phyloP scores from a whole-genome alignment of 2,329 filamentous ascomycete genomes.

The Fusarium mexicanum region DNA sequence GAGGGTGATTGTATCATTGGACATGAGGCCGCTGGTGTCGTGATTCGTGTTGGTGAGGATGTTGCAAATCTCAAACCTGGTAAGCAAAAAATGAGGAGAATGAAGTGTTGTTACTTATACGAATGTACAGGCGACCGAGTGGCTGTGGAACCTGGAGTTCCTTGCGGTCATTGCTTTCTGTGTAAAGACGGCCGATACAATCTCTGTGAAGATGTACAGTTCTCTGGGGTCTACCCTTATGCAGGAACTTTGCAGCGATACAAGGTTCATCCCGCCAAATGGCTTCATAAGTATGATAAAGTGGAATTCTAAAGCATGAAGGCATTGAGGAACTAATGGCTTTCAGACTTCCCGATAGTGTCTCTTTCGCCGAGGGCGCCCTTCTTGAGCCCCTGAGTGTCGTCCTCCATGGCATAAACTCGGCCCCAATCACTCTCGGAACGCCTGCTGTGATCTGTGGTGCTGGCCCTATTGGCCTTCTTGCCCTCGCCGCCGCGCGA shows the following conservation, averaged over 20 bases:
- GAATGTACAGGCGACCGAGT: constrained; percentile 65
- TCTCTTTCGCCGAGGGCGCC: constrained; percentile 68
- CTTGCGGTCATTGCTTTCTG: constrained; percentile 68
- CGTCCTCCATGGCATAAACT: constrained; percentile 68
- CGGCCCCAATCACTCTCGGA: constrained; percentile 63
- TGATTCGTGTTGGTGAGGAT: constrained; percentile 65
- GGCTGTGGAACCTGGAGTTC: constrained; percentile 72
- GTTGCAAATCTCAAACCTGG: constrained; percentile 61
- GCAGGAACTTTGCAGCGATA: constrained; percentile 69
- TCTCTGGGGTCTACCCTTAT: constrained; percentile 70
- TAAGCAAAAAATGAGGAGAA: constrained; percentile 22
- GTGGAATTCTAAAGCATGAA: neutral
- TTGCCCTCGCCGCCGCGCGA: constrained; percentile 65
- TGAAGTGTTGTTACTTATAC: neutral
- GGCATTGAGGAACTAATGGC: constrained; percentile 1
- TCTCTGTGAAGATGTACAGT: constrained; percentile 69
- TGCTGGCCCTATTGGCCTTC: constrained; percentile 71
- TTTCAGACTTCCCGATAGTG: constrained; percentile 59
- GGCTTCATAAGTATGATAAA: constrained; percentile 58
- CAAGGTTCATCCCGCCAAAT: constrained; percentile 69
- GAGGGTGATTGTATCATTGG: constrained; percentile 72
- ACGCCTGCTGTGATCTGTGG: constrained; percentile 67
- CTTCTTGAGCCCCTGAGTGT: constrained; percentile 73
- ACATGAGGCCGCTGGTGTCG: constrained; percentile 70
- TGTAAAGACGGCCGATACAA: constrained; percentile 70